Base-by-base conservation (phyloP, 306 rosid species). In the Fragaria vesca region DNA sequence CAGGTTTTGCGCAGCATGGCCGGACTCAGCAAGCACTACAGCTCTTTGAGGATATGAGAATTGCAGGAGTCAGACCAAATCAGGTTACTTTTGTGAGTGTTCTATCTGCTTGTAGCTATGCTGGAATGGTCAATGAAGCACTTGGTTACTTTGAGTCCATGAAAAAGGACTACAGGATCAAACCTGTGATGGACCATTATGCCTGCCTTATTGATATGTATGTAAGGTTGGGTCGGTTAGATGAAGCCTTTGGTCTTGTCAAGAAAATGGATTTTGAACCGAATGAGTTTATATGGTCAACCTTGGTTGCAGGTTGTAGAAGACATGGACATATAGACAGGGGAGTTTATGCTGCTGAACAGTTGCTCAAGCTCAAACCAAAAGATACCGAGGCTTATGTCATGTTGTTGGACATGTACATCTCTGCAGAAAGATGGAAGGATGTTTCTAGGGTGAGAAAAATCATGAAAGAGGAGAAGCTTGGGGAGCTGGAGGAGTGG, bases 141-240 rank as follows among this genome's bases (percentile, higher is more conserved):
- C 90, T 88, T 34, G 66, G 73, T 72, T 89, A 88, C 83, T 92
- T 92, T 71, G 86, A 90, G 83, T 80, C 86, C 79, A 92, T 95
- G 98, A 90, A 87, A 76, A 91, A 85, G 83, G 85, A 86, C 51
- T 90, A 89, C 71, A 92, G 82, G 83, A 87, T 94, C 72, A 92
- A 75, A 83, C 98, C 98, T 47, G 92, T 90, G 78, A 89, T 87
- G 93, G 97, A 89, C 83, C 98, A 94, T 81, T 92, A 83, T 76
- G 87, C 81, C 66, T 88, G 95, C 88, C 58, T 94, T 73, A 81
- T 91, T 73, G 97, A 89, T 76, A 90, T 90, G 98, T 88, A 77
- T 47, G 86, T 94, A 80, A 86, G 97, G 71, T 61, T 83, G 72
- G 97, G 97, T 21, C 84, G 72, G 77, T 62, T 92, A 21, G 89